A percentile compares a stretch with the other conserved stretches of the same genome.
phyloP scores from a whole-genome alignment of 2,329 filamentous ascomycete genomes.

The Coniochaeta sp. region DNA sequence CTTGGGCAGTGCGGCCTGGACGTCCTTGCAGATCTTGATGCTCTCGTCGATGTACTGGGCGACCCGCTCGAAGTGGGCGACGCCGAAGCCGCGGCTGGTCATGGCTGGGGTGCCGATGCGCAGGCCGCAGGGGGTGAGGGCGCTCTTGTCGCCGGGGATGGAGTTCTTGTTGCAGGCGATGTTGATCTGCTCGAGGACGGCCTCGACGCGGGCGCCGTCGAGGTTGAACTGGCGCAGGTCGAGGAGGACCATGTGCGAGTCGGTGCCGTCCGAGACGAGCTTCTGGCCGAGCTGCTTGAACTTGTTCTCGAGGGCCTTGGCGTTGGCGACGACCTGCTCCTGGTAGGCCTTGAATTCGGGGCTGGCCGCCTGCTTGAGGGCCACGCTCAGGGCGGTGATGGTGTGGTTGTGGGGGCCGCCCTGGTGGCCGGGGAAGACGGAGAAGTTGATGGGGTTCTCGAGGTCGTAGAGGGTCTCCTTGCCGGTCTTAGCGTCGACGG shows the following conservation, averaged over 20 bases:
- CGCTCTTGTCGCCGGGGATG: constrained; percentile 95
- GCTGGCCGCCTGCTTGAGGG: constrained; percentile 85
- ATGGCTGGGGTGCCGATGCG: constrained; percentile 96
- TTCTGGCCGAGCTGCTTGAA: constrained; percentile 87
- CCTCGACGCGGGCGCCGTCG: constrained; percentile 92
- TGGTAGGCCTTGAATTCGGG: constrained; percentile 94
- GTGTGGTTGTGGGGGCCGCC: constrained; percentile 99
- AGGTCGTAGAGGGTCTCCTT: constrained; percentile 89
- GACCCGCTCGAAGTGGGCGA: constrained; percentile 87
- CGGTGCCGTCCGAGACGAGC: constrained; percentile 90
- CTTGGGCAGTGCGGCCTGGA: constrained; percentile 82
- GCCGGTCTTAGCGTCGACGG: constrained; percentile 81
- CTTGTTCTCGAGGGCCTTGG: constrained; percentile 79
- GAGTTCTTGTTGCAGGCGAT: constrained; percentile 99
- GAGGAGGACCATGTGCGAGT: constrained; percentile 94
- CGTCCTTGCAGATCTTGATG: constrained; percentile 84
- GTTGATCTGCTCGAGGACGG: constrained; percentile 94
- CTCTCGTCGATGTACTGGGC: constrained; percentile 81
- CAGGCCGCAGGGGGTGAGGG: constrained; percentile 88
- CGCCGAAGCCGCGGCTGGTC: constrained; percentile 90
- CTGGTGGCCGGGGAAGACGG: constrained; percentile 98
- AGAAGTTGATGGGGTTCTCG: constrained; percentile 95
- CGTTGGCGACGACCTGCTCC: constrained; percentile 84
- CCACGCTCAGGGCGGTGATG: constrained; percentile 92
- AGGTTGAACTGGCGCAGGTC: constrained; percentile 83